Evolutionary conservation across 148 eudicot species (phyloP).

Genomic region (Nyssa sinensis): DNA sequence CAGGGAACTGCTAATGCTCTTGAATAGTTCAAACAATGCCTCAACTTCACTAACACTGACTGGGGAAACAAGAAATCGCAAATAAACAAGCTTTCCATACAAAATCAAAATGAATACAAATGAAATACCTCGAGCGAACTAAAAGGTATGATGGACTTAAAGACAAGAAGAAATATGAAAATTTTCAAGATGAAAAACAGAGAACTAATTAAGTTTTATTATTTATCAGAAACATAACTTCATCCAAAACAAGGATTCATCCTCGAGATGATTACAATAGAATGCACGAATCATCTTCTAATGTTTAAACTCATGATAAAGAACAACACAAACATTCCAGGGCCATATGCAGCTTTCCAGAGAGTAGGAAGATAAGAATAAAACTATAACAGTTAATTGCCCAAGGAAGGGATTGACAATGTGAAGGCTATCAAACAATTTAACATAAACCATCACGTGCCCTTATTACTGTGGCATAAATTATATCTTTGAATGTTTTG

Average conservation of each 20-base stretch:
- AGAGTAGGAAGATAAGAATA: too few species aligned
- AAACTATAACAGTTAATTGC: too few species aligned
- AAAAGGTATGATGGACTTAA: too few species aligned
- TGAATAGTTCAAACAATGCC: conserved; percentile 89
- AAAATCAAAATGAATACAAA: too few species aligned
- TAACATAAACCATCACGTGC: too few species aligned
- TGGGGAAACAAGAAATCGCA: conserved; percentile 26
- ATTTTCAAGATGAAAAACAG: neutral
- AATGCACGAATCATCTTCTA: neutral
- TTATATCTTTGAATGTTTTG: too few species aligned
- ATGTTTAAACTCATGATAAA: neutral
- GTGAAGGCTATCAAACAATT: too few species aligned
- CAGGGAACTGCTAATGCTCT: conserved; percentile 89
- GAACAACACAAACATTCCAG: too few species aligned
- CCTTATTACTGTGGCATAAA: neutral
- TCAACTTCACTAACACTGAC: conserved; percentile 99
- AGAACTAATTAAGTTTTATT: too few species aligned
- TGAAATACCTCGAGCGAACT: neutral
- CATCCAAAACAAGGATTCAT: neutral
- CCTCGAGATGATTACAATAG: neutral
- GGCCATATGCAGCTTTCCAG: too few species aligned
- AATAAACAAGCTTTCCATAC: neutral
- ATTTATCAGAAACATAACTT: neutral
- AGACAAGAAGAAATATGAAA: neutral
- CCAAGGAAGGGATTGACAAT: too few species aligned